Base-by-base conservation (phyloP, 2,329 filamentous ascomycete genomes). In the Fusarium protoensiforme region DNA sequence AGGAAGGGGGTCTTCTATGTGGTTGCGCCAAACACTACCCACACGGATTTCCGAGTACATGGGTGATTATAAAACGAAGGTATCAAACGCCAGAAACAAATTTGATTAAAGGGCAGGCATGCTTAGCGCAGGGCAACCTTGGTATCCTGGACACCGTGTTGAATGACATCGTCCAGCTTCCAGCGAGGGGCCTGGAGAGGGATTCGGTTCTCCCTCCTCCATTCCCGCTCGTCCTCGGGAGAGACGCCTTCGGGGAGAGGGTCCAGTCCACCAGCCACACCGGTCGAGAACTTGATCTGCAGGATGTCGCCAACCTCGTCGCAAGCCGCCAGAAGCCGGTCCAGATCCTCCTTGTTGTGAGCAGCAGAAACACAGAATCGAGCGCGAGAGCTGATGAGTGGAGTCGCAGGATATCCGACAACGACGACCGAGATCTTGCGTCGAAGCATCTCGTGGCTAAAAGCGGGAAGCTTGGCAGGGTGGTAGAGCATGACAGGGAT, bases 391-490 rank as follows among this genome's bases (percentile, higher is more conserved):
- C 94, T 97, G 77, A 98, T 97, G 53, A 99, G 89, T 1, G 96
- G 96, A 3, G 96, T 99, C 10, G 96, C 96, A 7, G 96, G 96
- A 81, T 99, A 99, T 61, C 96, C 96, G 70, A 99, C 96, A 53
- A 99, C 94, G 41, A 99, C 96, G 60, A 98, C 94, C 0, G 96
- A 96, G 77, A 99, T 98, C 84, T 98, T 98, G 80, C 96, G 94
- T 85, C 94, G 94, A 69, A 98, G 90, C 96, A 99, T 98, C 83
- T 98, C 96, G 81, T 98, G 96, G 58, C 95, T 98, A 84, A 99
- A 99, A 67, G 96, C 96, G 6, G 96, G 94, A 88, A 99, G 98
- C 86, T 99, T 99, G 78, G 94, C 96, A n/a, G 96, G 96, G 84
- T 98, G 94, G 88, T 98, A 99, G 31, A 99, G 91, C 79, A 98